Evolutionary conservation across 805 yeast genomes (phyloP), one percentile per base, ranked within the genome.

Genomic region (Yamadazyma sp.): DNA sequence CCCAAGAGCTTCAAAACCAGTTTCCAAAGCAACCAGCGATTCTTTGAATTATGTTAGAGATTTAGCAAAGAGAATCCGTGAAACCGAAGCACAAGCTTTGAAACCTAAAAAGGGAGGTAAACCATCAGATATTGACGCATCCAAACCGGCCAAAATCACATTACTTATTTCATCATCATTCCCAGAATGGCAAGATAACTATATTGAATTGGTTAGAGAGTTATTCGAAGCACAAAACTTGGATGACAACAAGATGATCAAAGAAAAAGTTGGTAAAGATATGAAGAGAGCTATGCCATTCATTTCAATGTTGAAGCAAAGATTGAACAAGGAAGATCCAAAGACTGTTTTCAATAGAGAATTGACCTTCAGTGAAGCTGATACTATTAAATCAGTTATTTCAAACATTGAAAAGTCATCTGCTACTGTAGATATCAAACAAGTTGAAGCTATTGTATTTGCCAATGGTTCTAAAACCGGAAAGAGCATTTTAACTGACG

Each of bases 231-330:
- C 58, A 30, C 80, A 77, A 23, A 62, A 76, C 19, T 69, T 84
- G 53, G 69, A 79, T 45, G 91, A 84, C 58, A 82, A 73, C 65
- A 73, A 72, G 52, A 67, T 65, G 39, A 68, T 84, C 50, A 82
- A 75, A 58, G 75, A 78, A 48, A 76, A 69, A 56, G 79, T 84
- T 42, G 86, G 86, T 47, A 82, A 80, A 60, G 98, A 93, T 53
- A 86, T 89, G 85, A 93, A 93, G 76, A 82, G 94, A 51, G 97
- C 96, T 41, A 93, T 93, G 98, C 98, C 98, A 40, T 91, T 89
- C 61, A 88, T 93, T 43, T 81, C 91, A 45, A 69, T 78, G 49
- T 70, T 93, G 60, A 89, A 93, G 64, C 86, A 82, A 56, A 80
- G 95, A 67, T 72, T 93, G 47, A 64, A 71, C 25, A 63, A 62